Percentiles rank a stretch among this genome's conserved stretches.
Evolutionary conservation across 2,329 filamentous ascomycete species (phyloP).

Genomic region (Hymenoscyphus scutula): DNA sequence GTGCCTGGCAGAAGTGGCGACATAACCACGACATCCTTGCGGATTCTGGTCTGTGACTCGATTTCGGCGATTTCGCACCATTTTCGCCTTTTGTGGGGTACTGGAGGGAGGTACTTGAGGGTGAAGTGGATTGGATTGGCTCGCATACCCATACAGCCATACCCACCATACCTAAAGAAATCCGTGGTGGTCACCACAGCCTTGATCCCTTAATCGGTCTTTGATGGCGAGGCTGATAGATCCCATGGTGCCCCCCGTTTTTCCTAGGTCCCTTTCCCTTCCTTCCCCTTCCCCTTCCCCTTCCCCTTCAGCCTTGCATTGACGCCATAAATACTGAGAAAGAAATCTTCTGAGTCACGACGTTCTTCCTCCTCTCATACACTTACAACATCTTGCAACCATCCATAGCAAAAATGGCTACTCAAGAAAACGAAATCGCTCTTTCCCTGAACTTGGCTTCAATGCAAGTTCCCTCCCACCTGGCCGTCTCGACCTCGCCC

Average conservation of each 20-base stretch:
- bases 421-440: slow-evolving; percentile 48
- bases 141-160: too few relatives aligned
- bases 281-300: too few relatives aligned
- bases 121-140: background rate
- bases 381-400: slow-evolving; percentile 4
- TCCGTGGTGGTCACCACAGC: too few relatives aligned
- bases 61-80: too few relatives aligned
- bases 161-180: too few relatives aligned
- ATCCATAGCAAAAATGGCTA: slow-evolving; percentile 26
- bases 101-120: background rate
- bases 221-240: slow-evolving; percentile 11
- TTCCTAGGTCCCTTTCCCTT: too few relatives aligned
- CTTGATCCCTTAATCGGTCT: background rate
- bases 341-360: slow-evolving; percentile 14
- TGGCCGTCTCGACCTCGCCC: slow-evolving; percentile 73
- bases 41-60: background rate
- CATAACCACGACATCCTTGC: background rate
- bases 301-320: slow-evolving; percentile 11
- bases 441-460: slow-evolving; percentile 37
- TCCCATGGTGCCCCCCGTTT: background rate
- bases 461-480: slow-evolving; percentile 53
- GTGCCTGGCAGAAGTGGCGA: background rate
- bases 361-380: background rate
- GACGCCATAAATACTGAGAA: slow-evolving; percentile 8
- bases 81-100: slow-evolving; percentile 1